Evolutionary conservation across 306 rosid genomes (phyloP).

Genomic region (Senna siamea): DNA sequence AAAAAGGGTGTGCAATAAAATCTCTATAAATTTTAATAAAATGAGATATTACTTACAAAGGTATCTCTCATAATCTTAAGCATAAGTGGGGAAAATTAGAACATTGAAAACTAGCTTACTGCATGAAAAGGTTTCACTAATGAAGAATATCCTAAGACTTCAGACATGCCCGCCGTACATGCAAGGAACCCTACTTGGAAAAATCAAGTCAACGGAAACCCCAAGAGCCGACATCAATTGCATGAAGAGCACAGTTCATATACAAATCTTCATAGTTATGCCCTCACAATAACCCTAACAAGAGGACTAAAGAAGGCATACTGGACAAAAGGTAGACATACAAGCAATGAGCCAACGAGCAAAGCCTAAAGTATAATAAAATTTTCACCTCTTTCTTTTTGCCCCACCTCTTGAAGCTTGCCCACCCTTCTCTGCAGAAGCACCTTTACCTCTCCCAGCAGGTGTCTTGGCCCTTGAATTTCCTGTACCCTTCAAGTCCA

Average conservation of each 20-base stretch:
- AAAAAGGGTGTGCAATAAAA: too few relatives aligned
- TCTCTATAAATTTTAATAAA: too few relatives aligned
- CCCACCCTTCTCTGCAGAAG: constrained; percentile 60
- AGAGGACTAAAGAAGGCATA: background rate
- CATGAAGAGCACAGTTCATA: constrained; percentile 35
- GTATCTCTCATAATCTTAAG: too few relatives aligned
- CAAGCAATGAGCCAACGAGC: background rate
- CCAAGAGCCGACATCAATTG: constrained; percentile 23
- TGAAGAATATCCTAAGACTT: constrained; percentile 21
- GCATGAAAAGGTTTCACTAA: constrained; percentile 7
- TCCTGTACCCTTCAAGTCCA: constrained; percentile 77
- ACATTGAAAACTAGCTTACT: background rate
- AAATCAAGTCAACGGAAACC: constrained; percentile 8
- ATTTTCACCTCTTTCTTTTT: constrained; percentile 82
- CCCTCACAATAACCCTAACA: background rate
- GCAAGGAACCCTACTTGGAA: too few relatives aligned
- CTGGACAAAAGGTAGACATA: background rate
- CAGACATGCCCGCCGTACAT: background rate
- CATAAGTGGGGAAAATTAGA: background rate
- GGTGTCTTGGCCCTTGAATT: constrained; percentile 59
- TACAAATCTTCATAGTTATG: constrained; percentile 35
- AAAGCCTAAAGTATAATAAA: background rate
- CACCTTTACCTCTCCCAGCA: constrained; percentile 72
- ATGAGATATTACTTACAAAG: too few relatives aligned
- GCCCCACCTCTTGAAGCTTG: constrained; percentile 66